A percentile compares a stretch with the other conserved stretches of the same genome.
phyloP scores from a whole-genome alignment of 257 asterid genomes.

The Henckelia pumila region DNA sequence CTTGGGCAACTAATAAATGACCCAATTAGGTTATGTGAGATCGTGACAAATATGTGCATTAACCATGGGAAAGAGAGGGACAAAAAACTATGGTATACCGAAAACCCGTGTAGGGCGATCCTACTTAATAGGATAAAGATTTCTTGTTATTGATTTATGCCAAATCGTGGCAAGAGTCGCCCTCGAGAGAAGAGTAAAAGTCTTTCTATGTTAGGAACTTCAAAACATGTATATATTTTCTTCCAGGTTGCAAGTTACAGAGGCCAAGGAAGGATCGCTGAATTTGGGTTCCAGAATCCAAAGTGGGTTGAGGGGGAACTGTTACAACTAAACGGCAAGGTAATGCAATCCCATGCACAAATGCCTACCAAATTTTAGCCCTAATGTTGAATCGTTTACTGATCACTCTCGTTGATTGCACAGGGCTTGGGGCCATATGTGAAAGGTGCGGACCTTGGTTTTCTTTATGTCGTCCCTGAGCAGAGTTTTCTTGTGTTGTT shows the following conservation, averaged over 20 bases:
- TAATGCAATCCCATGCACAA: conserved; percentile 21
- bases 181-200: not conserved
- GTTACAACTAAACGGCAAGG: conserved; percentile 90
- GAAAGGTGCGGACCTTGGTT: conserved; percentile 94
- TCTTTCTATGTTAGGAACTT: conserved; percentile 9
- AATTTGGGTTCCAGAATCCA: conserved; percentile 76
- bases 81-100: too few species aligned
- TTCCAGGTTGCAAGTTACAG: conserved; percentile 74
- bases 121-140: not conserved
- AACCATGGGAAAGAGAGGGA: not conserved
- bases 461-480: conserved; percentile 80
- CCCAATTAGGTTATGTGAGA: not conserved
- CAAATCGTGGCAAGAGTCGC: not conserved
- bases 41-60: not conserved
- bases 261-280: conserved; percentile 95
- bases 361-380: not conserved
- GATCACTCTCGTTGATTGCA: not conserved
- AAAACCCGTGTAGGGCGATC: not conserved
- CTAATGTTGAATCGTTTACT: not conserved
- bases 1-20: not conserved
- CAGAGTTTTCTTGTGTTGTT: conserved; percentile 94
- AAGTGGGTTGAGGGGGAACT: conserved; percentile 98
- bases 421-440: conserved; percentile 84
- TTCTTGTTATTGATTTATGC: not conserved
- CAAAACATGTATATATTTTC: conserved; percentile 15